A percentile compares a stretch with the other conserved stretches of the same genome.
These are phyloP conservation scores for Pholiota adiposa DNA, from an alignment of 1,284 basidiomycete genomes.

Conservation along the genomic window DNA sequence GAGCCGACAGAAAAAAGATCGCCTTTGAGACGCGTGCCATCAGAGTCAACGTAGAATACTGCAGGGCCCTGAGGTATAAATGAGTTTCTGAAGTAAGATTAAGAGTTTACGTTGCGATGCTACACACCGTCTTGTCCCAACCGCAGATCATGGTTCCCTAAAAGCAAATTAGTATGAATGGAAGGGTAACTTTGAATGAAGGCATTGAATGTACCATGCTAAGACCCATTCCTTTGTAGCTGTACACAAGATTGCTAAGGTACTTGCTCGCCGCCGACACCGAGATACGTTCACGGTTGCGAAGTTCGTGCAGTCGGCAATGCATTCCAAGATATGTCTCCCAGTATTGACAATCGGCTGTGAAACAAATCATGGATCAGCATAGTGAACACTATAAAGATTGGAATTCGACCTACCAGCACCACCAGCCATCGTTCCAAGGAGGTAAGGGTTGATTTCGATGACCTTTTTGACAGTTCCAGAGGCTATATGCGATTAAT, in stretches of 20 bases:
- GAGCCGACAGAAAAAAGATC: conserved; percentile 98
- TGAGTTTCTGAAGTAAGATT: neutral
- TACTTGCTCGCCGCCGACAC: conserved; percentile 99
- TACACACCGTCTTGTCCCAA: conserved; percentile 95
- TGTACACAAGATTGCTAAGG: conserved; percentile 95
- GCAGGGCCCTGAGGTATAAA: conserved; percentile 75
- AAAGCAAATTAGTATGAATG: neutral
- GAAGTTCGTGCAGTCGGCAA: conserved; percentile 95
- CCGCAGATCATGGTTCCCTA: conserved; percentile 99
- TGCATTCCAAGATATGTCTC: conserved; percentile 99
- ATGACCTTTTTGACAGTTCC: conserved; percentile 99
- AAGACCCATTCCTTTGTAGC: conserved; percentile 99
- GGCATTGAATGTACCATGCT: conserved; percentile 77
- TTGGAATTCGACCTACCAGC: conserved; percentile 65
- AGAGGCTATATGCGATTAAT: conserved; percentile 59
- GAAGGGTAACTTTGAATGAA: neutral
- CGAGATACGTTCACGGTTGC: conserved; percentile 97
- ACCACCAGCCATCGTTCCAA: conserved; percentile 99
- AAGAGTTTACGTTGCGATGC: neutral
- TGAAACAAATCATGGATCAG: neutral
- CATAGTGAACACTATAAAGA: neutral
- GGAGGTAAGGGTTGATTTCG: conserved; percentile 98
- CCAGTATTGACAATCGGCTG: conserved; percentile 95
- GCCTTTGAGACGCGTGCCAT: conserved; percentile 94
- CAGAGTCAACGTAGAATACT: conserved; percentile 98